Percentiles rank a stretch among this genome's conserved stretches.
Conservation (phyloP, 2,329 filamentous ascomycete genomes). For the Podosphaera aphanis region DNA sequence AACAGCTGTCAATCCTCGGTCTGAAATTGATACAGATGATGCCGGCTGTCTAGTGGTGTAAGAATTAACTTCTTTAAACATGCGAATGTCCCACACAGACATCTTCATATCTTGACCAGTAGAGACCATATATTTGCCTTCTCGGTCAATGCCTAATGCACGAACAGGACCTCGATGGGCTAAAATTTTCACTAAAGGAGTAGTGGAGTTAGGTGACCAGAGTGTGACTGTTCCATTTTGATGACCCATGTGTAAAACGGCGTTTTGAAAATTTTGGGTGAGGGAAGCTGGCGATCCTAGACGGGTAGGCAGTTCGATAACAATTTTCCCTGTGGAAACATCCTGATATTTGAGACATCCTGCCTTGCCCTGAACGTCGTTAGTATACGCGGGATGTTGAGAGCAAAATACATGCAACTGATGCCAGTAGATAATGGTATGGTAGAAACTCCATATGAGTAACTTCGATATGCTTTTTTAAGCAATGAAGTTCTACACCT, state of each 20-base stretch:
- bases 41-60: constrained; percentile 71
- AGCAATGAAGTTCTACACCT: constrained; percentile 76
- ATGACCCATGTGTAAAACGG: constrained; percentile 74
- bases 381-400: constrained; percentile 3
- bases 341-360: constrained; percentile 88
- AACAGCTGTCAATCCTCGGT: constrained; percentile 67
- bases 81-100: constrained; percentile 89
- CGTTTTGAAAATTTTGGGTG: constrained; percentile 77
- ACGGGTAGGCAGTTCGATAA: constrained; percentile 66
- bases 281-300: constrained; percentile 66
- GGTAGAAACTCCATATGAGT: constrained; percentile 87
- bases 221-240: constrained; percentile 86
- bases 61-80: constrained; percentile 76
- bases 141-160: constrained; percentile 62
- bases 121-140: constrained; percentile 88
- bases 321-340: constrained; percentile 73
- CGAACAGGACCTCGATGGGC: constrained; percentile 78
- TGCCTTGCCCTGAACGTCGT: constrained; percentile 35
- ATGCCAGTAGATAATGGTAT: constrained; percentile 84
- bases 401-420: constrained; percentile 34
- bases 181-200: constrained; percentile 73
- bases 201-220: constrained; percentile 81
- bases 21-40: constrained; percentile 66
- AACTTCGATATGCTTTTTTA: constrained; percentile 77
- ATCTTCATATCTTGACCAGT: constrained; percentile 75